Evolutionary conservation across 768 basidiomycete species (phyloP).

Genomic region (Clitopilus hobsonii): DNA sequence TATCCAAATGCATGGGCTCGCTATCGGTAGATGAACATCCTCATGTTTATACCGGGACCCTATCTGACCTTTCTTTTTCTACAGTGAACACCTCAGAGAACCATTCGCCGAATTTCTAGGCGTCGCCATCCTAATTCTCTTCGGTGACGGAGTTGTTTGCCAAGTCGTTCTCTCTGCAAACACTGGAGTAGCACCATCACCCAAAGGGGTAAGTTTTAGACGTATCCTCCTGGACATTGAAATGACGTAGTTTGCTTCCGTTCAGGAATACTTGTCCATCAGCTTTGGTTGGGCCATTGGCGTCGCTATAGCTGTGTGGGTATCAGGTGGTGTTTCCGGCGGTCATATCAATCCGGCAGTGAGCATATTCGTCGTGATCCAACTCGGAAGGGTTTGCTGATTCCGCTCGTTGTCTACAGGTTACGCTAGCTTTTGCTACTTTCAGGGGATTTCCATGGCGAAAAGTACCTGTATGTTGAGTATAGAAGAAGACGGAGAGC

Average conservation of each 20-base stretch:
- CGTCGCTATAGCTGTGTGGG: conserved; percentile 65
- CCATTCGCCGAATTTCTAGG: conserved; percentile 64
- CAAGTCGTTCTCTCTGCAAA: conserved; percentile 49
- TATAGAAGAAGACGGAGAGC: background rate
- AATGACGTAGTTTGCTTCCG: background rate
- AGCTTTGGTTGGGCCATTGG: conserved; percentile 57
- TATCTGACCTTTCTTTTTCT: background rate
- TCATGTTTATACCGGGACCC: background rate
- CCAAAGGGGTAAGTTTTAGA: conserved; percentile 48
- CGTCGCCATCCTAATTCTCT: conserved; percentile 51
- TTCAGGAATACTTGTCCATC: conserved; percentile 42
- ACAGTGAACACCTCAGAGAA: conserved; percentile 46
- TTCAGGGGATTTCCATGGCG: conserved; percentile 75
- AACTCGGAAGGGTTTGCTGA: background rate
- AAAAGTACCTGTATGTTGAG: conserved; percentile 57
- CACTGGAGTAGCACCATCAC: conserved; percentile 36
- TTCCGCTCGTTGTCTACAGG: conserved; percentile 25
- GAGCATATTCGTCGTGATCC: conserved; percentile 1
- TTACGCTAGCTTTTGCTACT: conserved; percentile 65
- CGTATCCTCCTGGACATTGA: background rate
- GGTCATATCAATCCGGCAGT: conserved; percentile 76
- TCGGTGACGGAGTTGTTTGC: conserved; percentile 55
- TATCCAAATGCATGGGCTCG: conserved; percentile 53
- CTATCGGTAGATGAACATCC: conserved; percentile 36
- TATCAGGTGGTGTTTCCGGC: conserved; percentile 61